Evolutionary conservation across 345 rosid species (phyloP).

Genomic region (Mercurialis annua): DNA sequence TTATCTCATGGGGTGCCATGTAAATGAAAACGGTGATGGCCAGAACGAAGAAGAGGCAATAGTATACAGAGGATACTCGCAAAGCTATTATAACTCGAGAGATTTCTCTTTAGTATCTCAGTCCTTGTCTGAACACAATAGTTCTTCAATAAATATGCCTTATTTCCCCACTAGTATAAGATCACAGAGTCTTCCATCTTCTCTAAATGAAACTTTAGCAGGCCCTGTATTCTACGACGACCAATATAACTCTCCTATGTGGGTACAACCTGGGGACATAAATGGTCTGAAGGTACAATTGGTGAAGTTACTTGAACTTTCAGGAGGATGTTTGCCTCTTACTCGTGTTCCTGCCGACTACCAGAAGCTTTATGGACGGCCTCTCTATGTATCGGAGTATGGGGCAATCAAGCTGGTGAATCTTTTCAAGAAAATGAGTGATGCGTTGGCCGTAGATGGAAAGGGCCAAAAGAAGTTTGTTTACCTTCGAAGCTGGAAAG

Average conservation of each 20-base stretch:
- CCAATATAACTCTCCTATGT: constrained; percentile 56
- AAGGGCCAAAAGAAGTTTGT: constrained; percentile 71
- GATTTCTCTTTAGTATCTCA: constrained; percentile 55
- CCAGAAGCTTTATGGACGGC: constrained; percentile 69
- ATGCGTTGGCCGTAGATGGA: constrained; percentile 61
- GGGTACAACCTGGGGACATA: constrained; percentile 92
- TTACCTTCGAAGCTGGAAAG: constrained; percentile 60
- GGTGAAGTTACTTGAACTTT: constrained; percentile 75
- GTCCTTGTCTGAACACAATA: constrained; percentile 48
- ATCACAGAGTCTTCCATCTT: constrained; percentile 59
- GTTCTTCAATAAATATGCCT: constrained; percentile 36
- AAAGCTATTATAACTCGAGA: constrained; percentile 53
- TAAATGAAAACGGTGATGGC: constrained; percentile 42
- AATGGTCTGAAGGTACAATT: constrained; percentile 75
- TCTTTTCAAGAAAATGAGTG: constrained; percentile 82
- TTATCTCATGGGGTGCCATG: constrained; percentile 50
- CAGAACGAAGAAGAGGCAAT: constrained; percentile 74
- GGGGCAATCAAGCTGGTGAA: constrained; percentile 72
- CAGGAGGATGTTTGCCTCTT: constrained; percentile 80
- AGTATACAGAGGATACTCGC: constrained; percentile 57
- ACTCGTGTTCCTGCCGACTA: constrained; percentile 71
- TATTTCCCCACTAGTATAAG: constrained; percentile 36
- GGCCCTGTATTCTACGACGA: constrained; percentile 42
- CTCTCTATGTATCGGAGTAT: constrained; percentile 74
- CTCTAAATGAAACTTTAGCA: constrained; percentile 41